Evolutionary conservation across 192 early-diverging fungal species (phyloP), one percentile per base, ranked within the genome.

Genomic region (Phlyctochytrium bullatum): DNA sequence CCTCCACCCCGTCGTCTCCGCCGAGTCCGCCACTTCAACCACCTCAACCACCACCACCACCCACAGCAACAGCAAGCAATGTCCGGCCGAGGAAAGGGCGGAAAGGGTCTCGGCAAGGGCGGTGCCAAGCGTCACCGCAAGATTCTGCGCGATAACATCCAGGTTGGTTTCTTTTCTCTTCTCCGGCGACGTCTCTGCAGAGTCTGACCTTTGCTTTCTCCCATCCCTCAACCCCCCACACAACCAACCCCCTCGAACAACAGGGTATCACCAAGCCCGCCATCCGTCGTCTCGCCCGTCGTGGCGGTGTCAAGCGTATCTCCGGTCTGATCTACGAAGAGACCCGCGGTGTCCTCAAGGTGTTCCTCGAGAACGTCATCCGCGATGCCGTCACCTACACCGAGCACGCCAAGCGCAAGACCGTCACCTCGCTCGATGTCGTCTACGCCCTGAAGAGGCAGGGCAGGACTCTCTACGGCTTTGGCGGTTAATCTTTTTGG

Each of bases 281-380:
- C 52, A 71, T 71, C 62, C 69, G 69, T 29, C 95, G 95, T 92
- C 94, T 98, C 66, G 95, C 95, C 28, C 93, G 95, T 80, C 92
- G 95, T 92, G 95, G 95, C 70, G 95, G 95, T 89, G 95, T 98
- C 88, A 98, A 98, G 92, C 93, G 96, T 91, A 98, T 98, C 88
- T 95, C 93, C 59, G 96, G 96, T 65, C 93, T 98, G 70, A 98
- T 98, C 83, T 98, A 98, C 86, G 96, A 98, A 78, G 96, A 98
- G 84, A 98, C 96, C 80, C 93, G 96, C 76, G 87, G 86, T 69
- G 96, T 98, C 68, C 89, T 98, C 78, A 98, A 98, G 90, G 86
- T 90, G 66, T 98, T 98, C 87, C 90, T 98, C 72, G 96, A 98
- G 86, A 94, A 95, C 85, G 96, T 98, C 81, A 98, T 98, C 81